Conservation (phyloP, 2,329 filamentous ascomycete genomes). For the Botrytis squamosa region DNA sequence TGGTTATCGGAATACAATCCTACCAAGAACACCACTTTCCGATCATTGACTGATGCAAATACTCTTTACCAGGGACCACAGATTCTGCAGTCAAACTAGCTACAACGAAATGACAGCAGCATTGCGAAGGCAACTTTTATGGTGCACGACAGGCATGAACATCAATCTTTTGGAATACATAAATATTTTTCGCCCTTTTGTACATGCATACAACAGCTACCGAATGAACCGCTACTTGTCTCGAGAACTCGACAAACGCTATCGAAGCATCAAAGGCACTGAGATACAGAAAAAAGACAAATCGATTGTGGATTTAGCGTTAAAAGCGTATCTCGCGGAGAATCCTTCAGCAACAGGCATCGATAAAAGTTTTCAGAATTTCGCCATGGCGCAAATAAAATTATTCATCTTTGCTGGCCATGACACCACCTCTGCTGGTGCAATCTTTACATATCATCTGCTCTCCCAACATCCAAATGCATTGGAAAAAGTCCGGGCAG, state of each 20-base stretch:
- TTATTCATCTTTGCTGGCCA: slow-evolving; percentile 34
- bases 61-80: neutral
- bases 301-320: slow-evolving; percentile 8
- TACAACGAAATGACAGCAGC: slow-evolving; percentile 11
- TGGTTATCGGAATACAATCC: neutral
- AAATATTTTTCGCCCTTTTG: slow-evolving; percentile 2
- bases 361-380: slow-evolving; percentile 1
- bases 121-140: neutral
- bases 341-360: neutral
- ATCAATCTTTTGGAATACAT: slow-evolving; percentile 12
- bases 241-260: neutral
- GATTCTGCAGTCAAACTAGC: neutral
- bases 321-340: slow-evolving; percentile 10
- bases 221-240: slow-evolving; percentile 10
- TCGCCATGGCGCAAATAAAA: slow-evolving; percentile 10
- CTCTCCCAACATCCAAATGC: slow-evolving; percentile 24
- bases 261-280: neutral
- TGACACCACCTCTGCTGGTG: slow-evolving; percentile 28
- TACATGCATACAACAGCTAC: slow-evolving; percentile 1
- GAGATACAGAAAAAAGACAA: neutral
- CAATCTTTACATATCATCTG: slow-evolving; percentile 25
- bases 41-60: neutral
- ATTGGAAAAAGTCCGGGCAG: slow-evolving; percentile 24
- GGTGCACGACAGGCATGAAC: slow-evolving; percentile 1
- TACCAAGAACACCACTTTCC: neutral